Conservation (phyloP, 2,329 filamentous ascomycete species). For the Nemania sp. region DNA sequence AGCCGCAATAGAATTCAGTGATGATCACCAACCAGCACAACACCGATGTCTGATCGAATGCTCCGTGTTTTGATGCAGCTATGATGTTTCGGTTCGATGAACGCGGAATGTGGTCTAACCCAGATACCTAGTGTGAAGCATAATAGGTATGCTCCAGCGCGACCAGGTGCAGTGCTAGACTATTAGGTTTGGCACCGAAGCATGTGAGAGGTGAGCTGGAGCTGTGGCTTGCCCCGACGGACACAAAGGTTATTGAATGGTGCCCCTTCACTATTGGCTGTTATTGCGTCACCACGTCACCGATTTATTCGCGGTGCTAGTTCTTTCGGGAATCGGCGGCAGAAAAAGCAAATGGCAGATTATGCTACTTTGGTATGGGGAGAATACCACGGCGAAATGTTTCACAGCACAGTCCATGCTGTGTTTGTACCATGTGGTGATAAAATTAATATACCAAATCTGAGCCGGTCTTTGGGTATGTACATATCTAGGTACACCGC, state of each 20-base stretch:
- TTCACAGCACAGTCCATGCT: not conserved
- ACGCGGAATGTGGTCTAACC: conserved; percentile 16
- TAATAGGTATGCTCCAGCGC: conserved; percentile 8
- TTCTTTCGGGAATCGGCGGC: conserved; percentile 6
- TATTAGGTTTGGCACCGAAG: not conserved
- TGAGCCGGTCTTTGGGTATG: not conserved
- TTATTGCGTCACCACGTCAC: conserved; percentile 21
- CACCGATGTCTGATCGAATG: not conserved
- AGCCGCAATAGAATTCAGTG: not conserved
- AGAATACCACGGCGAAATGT: conserved; percentile 1
- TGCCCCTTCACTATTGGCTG: conserved; percentile 10
- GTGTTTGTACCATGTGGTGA: not conserved
- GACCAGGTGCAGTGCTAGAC: not conserved
- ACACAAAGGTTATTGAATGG: conserved; percentile 13
- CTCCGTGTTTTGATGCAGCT: conserved; percentile 15
- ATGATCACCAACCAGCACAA: not conserved
- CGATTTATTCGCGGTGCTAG: conserved; percentile 3
- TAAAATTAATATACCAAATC: too few species aligned
- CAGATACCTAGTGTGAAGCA: not conserved
- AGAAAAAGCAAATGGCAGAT: conserved; percentile 8
- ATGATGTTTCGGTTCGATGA: conserved; percentile 11
- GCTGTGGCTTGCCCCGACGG: conserved; percentile 10
- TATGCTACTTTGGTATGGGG: conserved; percentile 8
- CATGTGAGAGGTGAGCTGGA: conserved; percentile 11
- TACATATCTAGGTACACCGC: not conserved